Conservation (phyloP, 2,329 filamentous ascomycete genomes). For the Calonectria hawksworthii region DNA sequence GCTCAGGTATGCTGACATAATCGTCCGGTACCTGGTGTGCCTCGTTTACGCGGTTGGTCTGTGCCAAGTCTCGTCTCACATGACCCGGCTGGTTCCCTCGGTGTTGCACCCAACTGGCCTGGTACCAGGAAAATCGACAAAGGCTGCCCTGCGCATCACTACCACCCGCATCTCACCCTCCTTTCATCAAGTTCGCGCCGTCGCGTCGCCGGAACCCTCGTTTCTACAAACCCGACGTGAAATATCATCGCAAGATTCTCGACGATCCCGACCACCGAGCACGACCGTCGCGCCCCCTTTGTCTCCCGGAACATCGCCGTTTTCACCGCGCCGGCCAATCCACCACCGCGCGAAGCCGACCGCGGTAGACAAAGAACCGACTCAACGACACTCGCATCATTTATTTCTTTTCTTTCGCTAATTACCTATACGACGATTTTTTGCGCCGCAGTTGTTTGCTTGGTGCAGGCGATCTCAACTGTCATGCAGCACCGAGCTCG, state of each 20-base stretch:
- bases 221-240: conserved; percentile 1
- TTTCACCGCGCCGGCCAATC: conserved; percentile 21
- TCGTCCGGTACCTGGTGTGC: background rate
- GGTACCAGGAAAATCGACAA: conserved; percentile 37
- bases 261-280: conserved; percentile 13
- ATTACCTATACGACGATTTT: conserved; percentile 20
- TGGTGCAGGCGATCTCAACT: conserved; percentile 38
- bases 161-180: conserved; percentile 29
- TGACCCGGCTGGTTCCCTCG: conserved; percentile 46
- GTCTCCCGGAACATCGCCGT: conserved; percentile 17
- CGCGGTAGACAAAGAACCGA: conserved; percentile 1
- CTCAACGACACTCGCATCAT: background rate
- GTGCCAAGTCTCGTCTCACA: conserved; percentile 50
- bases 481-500: conserved; percentile 38
- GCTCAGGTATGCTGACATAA: conserved; percentile 5
- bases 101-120: conserved; percentile 27
- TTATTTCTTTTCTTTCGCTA: background rate
- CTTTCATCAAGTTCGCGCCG: conserved; percentile 34
- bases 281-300: conserved; percentile 29
- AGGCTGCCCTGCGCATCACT: conserved; percentile 36
- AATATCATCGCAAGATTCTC: conserved; percentile 16
- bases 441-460: conserved; percentile 35
- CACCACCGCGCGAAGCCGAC: conserved; percentile 10
- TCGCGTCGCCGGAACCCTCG: conserved; percentile 31
- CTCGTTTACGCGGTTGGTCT: conserved; percentile 27